A percentile compares a stretch with the other conserved stretches of the same genome.
Evolutionary conservation across 441 rosid genomes (phyloP).

Genomic region (Theobroma grandiflorum): DNA sequence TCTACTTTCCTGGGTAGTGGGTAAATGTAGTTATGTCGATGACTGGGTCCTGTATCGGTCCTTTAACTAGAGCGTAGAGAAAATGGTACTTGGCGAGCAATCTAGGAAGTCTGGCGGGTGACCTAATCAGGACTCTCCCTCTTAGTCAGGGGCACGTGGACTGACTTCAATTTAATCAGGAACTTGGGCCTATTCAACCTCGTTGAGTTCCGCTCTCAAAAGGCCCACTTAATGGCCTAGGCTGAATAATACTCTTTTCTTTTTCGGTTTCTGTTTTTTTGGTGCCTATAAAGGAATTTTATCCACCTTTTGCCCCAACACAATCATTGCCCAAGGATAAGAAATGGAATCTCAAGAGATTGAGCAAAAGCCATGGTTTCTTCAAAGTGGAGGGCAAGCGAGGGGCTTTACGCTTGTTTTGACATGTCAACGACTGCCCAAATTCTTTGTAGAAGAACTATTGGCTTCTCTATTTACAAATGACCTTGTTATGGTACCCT

Average conservation of each 20-base stretch:
- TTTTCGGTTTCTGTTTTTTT: not conserved
- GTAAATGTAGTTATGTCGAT: constrained; percentile 21
- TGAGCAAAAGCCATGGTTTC: not conserved
- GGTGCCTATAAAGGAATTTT: no score
- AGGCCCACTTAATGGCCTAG: not conserved
- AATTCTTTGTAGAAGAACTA: not conserved
- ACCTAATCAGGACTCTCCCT: constrained; percentile 30
- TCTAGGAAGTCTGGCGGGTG: constrained; percentile 28
- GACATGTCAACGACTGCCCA: not conserved
- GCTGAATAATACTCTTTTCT: not conserved
- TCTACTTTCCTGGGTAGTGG: constrained; percentile 2
- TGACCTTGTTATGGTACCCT: not conserved
- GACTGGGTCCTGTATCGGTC: not conserved
- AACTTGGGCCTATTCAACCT: not conserved
- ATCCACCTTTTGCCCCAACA: not conserved
- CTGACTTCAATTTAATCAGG: not conserved
- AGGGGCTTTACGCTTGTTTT: not conserved
- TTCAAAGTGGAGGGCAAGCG: not conserved
- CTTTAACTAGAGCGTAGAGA: not conserved
- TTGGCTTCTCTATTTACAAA: not conserved
- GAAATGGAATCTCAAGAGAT: not conserved
- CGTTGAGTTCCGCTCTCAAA: not conserved
- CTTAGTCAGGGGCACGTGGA: not conserved
- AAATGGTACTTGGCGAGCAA: not conserved
- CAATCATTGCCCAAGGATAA: not conserved